phyloP scores from a whole-genome alignment of 345 rosid species.

The Rubroshorea leprosula region DNA sequence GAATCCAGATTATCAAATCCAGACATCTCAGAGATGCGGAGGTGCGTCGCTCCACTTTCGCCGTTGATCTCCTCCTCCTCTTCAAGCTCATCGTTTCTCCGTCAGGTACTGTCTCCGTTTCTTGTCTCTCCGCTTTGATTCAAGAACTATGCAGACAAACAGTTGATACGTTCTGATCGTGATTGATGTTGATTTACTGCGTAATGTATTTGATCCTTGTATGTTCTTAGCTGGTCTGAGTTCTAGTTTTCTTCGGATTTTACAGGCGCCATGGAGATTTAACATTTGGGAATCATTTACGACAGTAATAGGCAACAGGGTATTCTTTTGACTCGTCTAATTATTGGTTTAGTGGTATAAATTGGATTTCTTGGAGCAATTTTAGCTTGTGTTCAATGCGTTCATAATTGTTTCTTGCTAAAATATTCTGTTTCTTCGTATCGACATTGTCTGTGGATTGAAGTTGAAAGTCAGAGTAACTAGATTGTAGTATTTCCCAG shows the following conservation, averaged over 20 bases:
- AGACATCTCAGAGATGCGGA: slow-evolving; percentile 48
- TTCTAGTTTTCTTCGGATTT: background rate
- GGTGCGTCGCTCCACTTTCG: slow-evolving; percentile 65
- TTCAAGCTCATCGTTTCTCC: slow-evolving; percentile 27
- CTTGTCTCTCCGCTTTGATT: background rate
- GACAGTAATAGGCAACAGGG: slow-evolving; percentile 38
- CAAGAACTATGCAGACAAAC: background rate
- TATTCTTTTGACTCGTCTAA: slow-evolving; percentile 12
- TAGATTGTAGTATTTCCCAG: background rate
- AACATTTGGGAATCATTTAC: slow-evolving; percentile 35
- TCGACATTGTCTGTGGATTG: background rate
- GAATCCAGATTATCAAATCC: background rate
- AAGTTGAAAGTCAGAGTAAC: background rate
- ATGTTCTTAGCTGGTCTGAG: background rate
- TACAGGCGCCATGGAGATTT: slow-evolving; percentile 36
- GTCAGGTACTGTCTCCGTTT: slow-evolving; percentile 33
- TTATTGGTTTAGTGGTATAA: background rate
- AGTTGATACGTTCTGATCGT: background rate
- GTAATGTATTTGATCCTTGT: background rate
- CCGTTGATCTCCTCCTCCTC: slow-evolving; percentile 47
- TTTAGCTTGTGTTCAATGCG: background rate
- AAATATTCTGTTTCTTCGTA: background rate
- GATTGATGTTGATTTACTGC: slow-evolving; percentile 1
- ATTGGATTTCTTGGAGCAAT: background rate
- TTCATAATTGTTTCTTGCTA: background rate